Evolutionary conservation across 805 yeast species (phyloP).

Genomic region (Hanseniaspora valbyensis): DNA sequence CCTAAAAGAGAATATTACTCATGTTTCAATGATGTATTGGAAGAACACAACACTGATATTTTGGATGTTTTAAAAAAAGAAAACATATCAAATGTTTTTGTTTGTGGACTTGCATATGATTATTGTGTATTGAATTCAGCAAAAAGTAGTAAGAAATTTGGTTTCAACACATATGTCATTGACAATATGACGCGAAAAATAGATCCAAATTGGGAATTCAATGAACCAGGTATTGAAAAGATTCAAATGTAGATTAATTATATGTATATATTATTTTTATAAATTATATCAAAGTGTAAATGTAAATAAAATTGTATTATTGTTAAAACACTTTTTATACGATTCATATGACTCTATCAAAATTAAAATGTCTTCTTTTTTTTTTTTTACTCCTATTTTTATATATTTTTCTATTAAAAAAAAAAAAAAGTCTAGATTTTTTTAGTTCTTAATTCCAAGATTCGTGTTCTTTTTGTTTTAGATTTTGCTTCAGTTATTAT

Average conservation of each 20-base stretch:
- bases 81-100: slow-evolving; percentile 47
- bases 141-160: slow-evolving; percentile 48
- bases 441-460: no score
- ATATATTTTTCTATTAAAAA: no score
- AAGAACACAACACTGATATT: slow-evolving; percentile 57
- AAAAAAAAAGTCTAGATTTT: no score
- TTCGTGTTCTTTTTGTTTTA: no score
- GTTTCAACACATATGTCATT: slow-evolving; percentile 55
- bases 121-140: slow-evolving; percentile 76
- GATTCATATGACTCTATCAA: no score
- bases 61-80: slow-evolving; percentile 36
- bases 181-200: slow-evolving; percentile 49
- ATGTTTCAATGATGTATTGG: slow-evolving; percentile 75
- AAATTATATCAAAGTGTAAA: no score
- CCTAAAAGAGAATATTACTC: slow-evolving; percentile 76
- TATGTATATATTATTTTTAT: no score
- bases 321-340: no score
- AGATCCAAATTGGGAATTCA: slow-evolving; percentile 31
- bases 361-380: no score
- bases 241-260: background rate
- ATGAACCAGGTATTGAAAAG: background rate
- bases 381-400: no score
- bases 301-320: no score
- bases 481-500: no score
- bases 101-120: slow-evolving; percentile 80